These are phyloP conservation scores for Skeletonema menzelii DNA, from an alignment of 108 stramenopile species.

Conservation along the genomic window DNA sequence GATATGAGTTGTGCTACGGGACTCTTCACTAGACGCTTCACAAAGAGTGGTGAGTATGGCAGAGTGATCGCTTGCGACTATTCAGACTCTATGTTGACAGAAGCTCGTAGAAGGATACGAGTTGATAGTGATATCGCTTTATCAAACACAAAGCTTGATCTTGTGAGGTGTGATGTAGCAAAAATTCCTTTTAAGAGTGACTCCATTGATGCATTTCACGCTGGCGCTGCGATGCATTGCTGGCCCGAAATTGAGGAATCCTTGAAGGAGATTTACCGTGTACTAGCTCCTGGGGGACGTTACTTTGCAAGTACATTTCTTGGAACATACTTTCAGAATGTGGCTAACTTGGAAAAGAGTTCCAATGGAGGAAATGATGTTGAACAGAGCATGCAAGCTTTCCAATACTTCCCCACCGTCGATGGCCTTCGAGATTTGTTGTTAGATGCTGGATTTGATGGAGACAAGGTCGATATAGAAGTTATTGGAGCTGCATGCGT, in stretches of 20 bases:
- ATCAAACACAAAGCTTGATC: slow-evolving; percentile 62
- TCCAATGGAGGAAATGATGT: slow-evolving; percentile 30
- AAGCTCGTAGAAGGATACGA: slow-evolving; percentile 79
- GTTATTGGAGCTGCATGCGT: slow-evolving; percentile 72
- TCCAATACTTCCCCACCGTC: slow-evolving; percentile 82
- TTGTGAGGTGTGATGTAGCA: slow-evolving; percentile 90
- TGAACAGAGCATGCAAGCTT: slow-evolving; percentile 62
- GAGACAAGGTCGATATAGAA: slow-evolving; percentile 70
- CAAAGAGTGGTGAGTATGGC: slow-evolving; percentile 60
- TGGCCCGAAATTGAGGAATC: slow-evolving; percentile 90
- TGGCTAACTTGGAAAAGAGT: slow-evolving; percentile 36
- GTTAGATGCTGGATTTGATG: slow-evolving; percentile 71
- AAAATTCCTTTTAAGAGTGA: slow-evolving; percentile 77
- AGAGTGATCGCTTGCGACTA: slow-evolving; percentile 94
- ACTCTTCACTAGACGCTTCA: slow-evolving; percentile 89
- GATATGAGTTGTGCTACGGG: slow-evolving; percentile 97
- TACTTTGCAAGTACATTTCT: slow-evolving; percentile 96
- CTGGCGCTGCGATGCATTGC: slow-evolving; percentile 98
- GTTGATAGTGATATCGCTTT: slow-evolving; percentile 51
- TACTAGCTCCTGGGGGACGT: slow-evolving; percentile 89
- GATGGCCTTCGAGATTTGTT: slow-evolving; percentile 61
- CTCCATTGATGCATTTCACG: slow-evolving; percentile 85
- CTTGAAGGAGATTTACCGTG: slow-evolving; percentile 83
- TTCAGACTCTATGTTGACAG: slow-evolving; percentile 88
- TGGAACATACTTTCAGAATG: slow-evolving; percentile 63